phyloP scores from a whole-genome alignment of 2,329 filamentous ascomycete species.

The Hypoxylon sp. region DNA sequence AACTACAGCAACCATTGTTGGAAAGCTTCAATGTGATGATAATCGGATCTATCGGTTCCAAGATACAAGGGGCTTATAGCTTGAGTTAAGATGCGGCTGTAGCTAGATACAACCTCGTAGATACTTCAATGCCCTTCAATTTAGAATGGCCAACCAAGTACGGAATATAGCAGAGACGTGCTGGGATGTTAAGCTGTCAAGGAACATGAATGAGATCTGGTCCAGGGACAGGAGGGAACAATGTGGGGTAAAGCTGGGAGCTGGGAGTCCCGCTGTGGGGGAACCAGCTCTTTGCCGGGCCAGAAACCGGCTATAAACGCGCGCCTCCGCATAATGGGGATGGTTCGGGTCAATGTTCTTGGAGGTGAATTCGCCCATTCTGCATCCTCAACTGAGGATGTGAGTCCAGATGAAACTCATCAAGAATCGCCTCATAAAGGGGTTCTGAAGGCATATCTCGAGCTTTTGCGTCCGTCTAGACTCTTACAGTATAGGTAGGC shows the following conservation, averaged over 20 bases:
- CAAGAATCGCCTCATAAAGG: too few relatives aligned
- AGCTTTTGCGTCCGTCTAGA: too few relatives aligned
- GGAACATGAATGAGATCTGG: constrained; percentile 5
- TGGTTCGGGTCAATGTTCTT: constrained; percentile 14
- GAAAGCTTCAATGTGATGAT: background rate
- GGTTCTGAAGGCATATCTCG: too few relatives aligned
- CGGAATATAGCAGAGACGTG: background rate
- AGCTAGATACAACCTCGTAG: too few relatives aligned
- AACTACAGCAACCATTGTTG: constrained; percentile 47
- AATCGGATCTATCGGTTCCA: background rate
- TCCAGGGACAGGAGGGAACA: constrained; percentile 12
- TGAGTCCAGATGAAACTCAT: background rate
- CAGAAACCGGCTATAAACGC: constrained; percentile 22
- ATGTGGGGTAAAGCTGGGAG: constrained; percentile 24
- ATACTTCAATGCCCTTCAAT: too few relatives aligned
- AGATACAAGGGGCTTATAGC: background rate
- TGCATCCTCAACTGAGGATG: background rate
- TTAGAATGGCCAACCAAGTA: too few relatives aligned
- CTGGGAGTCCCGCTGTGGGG: constrained; percentile 30
- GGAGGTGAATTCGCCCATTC: too few relatives aligned
- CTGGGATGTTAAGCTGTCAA: background rate
- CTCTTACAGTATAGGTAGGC: too few relatives aligned
- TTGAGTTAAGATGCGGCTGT: too few relatives aligned
- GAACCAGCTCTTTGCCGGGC: constrained; percentile 18
- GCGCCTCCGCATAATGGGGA: constrained; percentile 19